Base-by-base conservation (phyloP, 345 rosid species). In the Populus pruinosa region DNA sequence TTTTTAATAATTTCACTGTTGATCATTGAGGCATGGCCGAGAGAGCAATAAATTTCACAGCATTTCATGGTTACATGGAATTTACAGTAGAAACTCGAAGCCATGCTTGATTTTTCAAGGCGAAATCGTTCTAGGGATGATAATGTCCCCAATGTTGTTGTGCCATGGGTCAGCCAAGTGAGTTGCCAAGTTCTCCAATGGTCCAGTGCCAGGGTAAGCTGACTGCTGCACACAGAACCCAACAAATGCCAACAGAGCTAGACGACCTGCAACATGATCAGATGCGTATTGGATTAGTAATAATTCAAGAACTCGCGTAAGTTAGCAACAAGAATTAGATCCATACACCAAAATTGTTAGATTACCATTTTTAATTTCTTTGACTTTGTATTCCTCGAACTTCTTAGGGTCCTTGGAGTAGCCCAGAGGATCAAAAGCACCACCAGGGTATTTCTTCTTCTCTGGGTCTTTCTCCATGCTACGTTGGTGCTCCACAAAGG, bases 111-210 rank as follows among this genome's bases (percentile, higher is more conserved):
- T 53, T 53, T 53, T 77, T 87, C 85, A 86, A 73, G 88, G 89
- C 44, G 3, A 35, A 76, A 87, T 0, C 13, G 77, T 5, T 81
- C 73, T 85, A 43, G 97, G 97, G 86, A 93, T 91, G 78, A 93
- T 55, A 41, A 94, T 36, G 67, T 91, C 72, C 27, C 97, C 98
- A 71, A 93, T 93, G 92, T 90, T 96, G 80, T 91, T 92, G 93
- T 93, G 99, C 98, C 99, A 96, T 82, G 98, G 98, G 71, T 96
- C 98, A n/a, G 97, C 96, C 83, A 93, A 82, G 86, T 93, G 99
- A 72, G 90, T 87, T 21, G 99, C 98, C 88, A 93, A 74, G 84
- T 96, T 96, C 93, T 96, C 98, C 92, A 96, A 82, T 27, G 99
- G 99, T 70, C 99, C 99, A 0, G 99, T 96, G 10, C 99, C 98